Evolutionary conservation across 352 stramenopile species (phyloP), one percentile per base, ranked within the genome.

Genomic region (Pythium dissotocum): DNA sequence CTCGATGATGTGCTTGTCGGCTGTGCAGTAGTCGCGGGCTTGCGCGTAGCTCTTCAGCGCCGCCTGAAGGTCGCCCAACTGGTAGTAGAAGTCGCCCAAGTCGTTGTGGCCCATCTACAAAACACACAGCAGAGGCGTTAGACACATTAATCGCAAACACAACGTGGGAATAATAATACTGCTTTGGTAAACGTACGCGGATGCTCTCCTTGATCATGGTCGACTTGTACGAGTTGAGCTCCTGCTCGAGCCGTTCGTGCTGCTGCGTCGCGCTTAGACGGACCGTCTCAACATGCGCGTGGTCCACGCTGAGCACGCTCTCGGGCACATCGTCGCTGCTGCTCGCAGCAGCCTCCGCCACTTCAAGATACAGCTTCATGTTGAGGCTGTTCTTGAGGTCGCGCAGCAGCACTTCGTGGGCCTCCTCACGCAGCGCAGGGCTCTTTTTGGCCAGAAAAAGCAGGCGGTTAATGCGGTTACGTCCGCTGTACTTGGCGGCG

Each of bases 161-260:
- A 24, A 24, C 21, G 21, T 24, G 21, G 21, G 21, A 24, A 24
- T 24, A 24, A 24, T 24, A 24, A 24, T 24, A 24, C 21, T 3
- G 36, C 7, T 16, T 44, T 12, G 0, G 12, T 10, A 32, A 49
- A 35, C 71, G 35, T 77, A 95, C 87, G 61, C 89, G 80, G 65
- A 97, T 97, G 77, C 87, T 95, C 65, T 97, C 89, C 70, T 97
- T 97, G 81, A 97, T 95, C 82, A 95, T 91, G 16, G 83, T 95
- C 36, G 86, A 95, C 73, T 97, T 97, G 79, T 95, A 97, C 75
- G 88, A 95, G 63, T 95, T 94, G 18, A 97, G 80, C 65, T 97
- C 89, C 59, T 94, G 87, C 69, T 95, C 87, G 35, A 97, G 73
- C 4, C 85, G 83, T 53, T 94, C 89, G 55, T 95, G 86, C 65